A percentile compares a stretch with the other conserved stretches of the same genome.
Conservation (phyloP, 768 basidiomycete species). For the Cubamyces lactineus region DNA sequence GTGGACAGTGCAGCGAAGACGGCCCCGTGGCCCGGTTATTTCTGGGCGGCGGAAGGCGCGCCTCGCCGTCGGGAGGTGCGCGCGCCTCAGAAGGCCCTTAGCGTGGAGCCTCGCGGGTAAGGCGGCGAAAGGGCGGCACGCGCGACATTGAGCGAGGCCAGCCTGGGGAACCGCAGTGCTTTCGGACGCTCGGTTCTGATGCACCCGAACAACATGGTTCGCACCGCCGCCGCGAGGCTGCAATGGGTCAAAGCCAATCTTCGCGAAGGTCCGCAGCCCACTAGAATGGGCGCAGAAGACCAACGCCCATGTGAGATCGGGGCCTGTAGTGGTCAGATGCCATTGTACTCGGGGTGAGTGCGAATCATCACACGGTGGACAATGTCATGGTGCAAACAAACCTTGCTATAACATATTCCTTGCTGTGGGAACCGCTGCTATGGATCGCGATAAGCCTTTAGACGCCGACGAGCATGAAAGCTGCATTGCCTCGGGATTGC, state of each 20-base stretch:
- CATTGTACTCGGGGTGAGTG: slow-evolving; percentile 18
- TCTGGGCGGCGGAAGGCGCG: slow-evolving; percentile 6
- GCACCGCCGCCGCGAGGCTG: slow-evolving; percentile 19
- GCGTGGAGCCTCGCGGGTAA: slow-evolving; percentile 22
- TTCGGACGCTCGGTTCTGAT: slow-evolving; percentile 5
- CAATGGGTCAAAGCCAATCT: slow-evolving; percentile 5
- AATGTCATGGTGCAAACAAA: slow-evolving; percentile 1
- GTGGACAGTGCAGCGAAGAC: slow-evolving; percentile 18
- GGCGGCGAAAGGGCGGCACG: slow-evolving; percentile 14
- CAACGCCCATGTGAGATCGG: slow-evolving; percentile 17
- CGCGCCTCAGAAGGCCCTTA: slow-evolving; percentile 10
- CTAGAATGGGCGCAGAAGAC: slow-evolving; percentile 1
- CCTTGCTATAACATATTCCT: background rate
- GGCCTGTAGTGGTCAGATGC: slow-evolving; percentile 20
- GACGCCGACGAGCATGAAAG: background rate
- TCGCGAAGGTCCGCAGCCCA: background rate
- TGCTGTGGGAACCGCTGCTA: slow-evolving; percentile 1
- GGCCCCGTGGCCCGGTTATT: slow-evolving; percentile 13
- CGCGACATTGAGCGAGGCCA: slow-evolving; percentile 1
- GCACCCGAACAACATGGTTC: slow-evolving; percentile 5
- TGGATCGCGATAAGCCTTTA: slow-evolving; percentile 15
- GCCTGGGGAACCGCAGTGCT: background rate
- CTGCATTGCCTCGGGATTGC: background rate
- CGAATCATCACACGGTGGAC: slow-evolving; percentile 18
- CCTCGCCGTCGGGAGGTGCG: slow-evolving; percentile 10